Evolutionary conservation across 768 basidiomycete species (phyloP), one percentile per base, ranked within the genome.

Genomic region (Russula sp.): DNA sequence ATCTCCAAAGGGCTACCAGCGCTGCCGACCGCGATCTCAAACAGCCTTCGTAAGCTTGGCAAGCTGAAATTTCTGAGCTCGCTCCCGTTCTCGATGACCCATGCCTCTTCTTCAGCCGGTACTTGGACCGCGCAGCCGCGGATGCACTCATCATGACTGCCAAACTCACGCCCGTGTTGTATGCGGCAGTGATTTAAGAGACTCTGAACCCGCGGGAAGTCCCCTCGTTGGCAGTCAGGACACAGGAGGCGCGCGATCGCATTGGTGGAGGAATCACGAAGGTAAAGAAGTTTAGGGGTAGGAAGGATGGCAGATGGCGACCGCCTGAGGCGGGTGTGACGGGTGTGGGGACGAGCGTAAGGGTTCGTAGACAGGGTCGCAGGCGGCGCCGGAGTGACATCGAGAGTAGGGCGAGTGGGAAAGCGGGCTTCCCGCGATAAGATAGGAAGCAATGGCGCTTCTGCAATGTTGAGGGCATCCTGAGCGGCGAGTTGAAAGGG

Each of bases 121-220:
- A 79, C 71, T 10, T 74, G 70, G 27, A 76, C 69, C 8, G 79
- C 81, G 40, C 78, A 81, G 44, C 73, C 74, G 54, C 74, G 74
- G 27, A 83, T 77, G 60, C 81, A 82, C 35, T 80, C 77, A 49
- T 83, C 82, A 62, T 82, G 81, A 37, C 76, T 81, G 18, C 78
- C 76, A 71, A 76, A 82, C 60, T 82, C 78, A 45, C 78, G 70
- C 14, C 75, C 71, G 62, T 82, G 81, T 9, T 77, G 72, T n/a
- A 82, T 69, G 18, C 82, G 79, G 45, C 78, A 80, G 66, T 82
- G 81, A 55, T 82, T 82, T 34, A 83, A 71, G 44, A 83, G 73
- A 13, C 81, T 81, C 62, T 82, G 81, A 7, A 83, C 73, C 31
- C 74, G 81, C 27, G 78, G 80, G 67, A 82, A 81, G 52, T 83